These are phyloP conservation scores for Phytophthora ohioensis DNA, from an alignment of 352 stramenopile species.

Conservation along the genomic window DNA sequence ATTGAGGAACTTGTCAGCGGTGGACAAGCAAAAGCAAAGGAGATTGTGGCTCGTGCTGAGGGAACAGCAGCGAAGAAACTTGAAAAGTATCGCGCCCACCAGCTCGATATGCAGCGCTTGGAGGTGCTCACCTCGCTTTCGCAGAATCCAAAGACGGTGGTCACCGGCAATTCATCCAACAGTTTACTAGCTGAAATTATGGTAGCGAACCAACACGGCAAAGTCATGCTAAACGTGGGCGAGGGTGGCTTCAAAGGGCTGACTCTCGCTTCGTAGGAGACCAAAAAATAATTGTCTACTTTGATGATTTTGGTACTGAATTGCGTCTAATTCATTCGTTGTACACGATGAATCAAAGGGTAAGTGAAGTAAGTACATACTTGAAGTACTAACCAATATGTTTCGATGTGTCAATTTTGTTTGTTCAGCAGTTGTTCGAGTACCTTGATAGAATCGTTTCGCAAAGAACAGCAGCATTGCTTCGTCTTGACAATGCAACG, in stretches of 20 bases:
- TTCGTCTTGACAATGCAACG: constrained; percentile 41
- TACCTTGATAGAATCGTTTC: constrained; percentile 63
- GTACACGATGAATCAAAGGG: too few species aligned
- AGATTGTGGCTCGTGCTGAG: constrained; percentile 44
- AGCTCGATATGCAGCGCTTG: constrained; percentile 48
- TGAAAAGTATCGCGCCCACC: constrained; percentile 39
- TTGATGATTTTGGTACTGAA: too few species aligned
- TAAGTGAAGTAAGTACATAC: too few species aligned
- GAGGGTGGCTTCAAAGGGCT: constrained; percentile 34
- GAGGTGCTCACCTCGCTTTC: constrained; percentile 42
- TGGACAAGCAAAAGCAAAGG: constrained; percentile 40
- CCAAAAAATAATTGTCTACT: neutral
- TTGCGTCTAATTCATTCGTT: too few species aligned
- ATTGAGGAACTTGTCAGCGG: constrained; percentile 35
- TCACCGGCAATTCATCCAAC: constrained; percentile 48
- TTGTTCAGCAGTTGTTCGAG: constrained; percentile 49
- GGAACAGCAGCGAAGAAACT: constrained; percentile 48
- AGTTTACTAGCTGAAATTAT: constrained; percentile 51
- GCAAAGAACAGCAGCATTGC: constrained; percentile 51
- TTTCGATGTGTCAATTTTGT: constrained; percentile 1
- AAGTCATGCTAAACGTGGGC: constrained; percentile 42
- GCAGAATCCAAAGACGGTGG: constrained; percentile 40
- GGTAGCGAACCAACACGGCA: constrained; percentile 44
- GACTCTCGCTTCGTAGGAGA: constrained; percentile 33
- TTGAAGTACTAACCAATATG: neutral